phyloP scores from a whole-genome alignment of 305 asterid species.

The Stenogyne calaminthoides region DNA sequence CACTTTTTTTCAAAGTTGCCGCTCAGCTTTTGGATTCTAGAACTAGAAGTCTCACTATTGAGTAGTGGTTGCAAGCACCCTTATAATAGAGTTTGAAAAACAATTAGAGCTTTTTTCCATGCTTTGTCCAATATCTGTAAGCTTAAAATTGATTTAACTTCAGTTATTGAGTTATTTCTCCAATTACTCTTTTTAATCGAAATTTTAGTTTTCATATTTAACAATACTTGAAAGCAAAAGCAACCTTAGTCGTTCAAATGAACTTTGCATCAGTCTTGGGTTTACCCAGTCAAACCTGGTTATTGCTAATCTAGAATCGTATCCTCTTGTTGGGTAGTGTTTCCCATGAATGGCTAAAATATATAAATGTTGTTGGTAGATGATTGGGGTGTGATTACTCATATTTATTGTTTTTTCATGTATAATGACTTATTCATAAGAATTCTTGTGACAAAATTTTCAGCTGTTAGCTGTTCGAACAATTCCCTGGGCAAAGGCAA shows the following conservation, averaged over 20 bases:
- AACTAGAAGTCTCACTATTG: no score
- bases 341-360: conserved; percentile 2
- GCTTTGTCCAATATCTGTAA: background rate
- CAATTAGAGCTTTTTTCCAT: conserved; percentile 1
- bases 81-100: no score
- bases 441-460: conserved; percentile 13
- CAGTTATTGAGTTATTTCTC: background rate
- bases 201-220: background rate
- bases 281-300: background rate
- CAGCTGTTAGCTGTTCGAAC: conserved; percentile 73
- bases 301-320: background rate
- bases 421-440: background rate
- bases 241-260: background rate
- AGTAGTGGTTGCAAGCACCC: no score
- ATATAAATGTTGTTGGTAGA: background rate
- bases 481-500: conserved; percentile 89
- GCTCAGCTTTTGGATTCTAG: no score
- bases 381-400: background rate
- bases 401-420: background rate
- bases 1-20: no score
- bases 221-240: background rate
- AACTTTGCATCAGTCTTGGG: background rate
- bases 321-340: background rate
- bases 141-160: background rate
- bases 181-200: background rate